Conservation (phyloP, 345 rosid genomes). For the Kernera saxatilis region DNA sequence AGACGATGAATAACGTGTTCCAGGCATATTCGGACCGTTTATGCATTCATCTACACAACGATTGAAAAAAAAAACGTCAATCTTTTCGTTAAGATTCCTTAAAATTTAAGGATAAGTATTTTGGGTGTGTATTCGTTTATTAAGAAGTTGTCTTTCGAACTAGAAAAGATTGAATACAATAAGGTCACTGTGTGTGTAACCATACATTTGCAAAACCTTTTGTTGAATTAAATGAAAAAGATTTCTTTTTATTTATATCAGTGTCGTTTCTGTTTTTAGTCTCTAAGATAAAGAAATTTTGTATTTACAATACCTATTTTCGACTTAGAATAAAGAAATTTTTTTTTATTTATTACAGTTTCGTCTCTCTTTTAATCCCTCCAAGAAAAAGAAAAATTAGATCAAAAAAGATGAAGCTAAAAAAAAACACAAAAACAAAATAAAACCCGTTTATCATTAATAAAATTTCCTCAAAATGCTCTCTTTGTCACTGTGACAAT, state of each 20-base stretch:
- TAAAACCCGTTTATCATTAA: not conserved
- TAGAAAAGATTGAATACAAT: not conserved
- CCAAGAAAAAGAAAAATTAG: not conserved
- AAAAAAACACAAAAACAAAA: not conserved
- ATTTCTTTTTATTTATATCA: not conserved
- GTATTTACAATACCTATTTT: too few species aligned
- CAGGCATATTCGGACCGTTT: not conserved
- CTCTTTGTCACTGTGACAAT: not conserved
- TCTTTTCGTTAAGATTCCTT: not conserved
- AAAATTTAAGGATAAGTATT: not conserved
- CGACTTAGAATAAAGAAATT: not conserved
- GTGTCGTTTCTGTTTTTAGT: not conserved
- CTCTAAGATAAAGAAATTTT: not conserved
- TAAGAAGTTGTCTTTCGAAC: not conserved
- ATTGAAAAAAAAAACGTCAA: not conserved
- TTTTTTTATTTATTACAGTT: not conserved
- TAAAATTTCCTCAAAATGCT: not conserved
- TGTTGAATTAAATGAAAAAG: not conserved
- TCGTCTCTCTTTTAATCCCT: not conserved
- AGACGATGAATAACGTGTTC: accelerated
- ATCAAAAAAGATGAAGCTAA: not conserved
- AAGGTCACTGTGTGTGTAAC: not conserved
- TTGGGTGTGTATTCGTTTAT: not conserved
- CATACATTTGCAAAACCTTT: not conserved
- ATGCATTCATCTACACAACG: not conserved